phyloP scores from a whole-genome alignment of 306 rosid genomes.

The Ormosia emarginata region DNA sequence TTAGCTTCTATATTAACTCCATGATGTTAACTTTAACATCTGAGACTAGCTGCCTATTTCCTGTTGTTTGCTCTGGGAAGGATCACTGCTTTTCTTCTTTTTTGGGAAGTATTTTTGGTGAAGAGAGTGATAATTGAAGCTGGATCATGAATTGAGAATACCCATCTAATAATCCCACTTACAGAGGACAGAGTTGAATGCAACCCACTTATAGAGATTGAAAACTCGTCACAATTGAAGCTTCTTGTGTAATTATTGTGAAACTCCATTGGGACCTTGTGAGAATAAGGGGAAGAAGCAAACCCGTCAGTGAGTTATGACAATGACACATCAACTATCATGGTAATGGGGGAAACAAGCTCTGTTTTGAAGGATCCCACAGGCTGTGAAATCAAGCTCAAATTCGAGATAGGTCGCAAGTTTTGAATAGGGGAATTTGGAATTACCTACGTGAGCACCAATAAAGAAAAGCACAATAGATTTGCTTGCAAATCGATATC shows the following conservation, averaged over 20 bases:
- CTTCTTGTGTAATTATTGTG: slow-evolving; percentile 54
- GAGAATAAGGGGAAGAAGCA: slow-evolving; percentile 27
- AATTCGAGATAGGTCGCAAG: slow-evolving; percentile 47
- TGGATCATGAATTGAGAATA: no score
- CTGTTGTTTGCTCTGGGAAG: no score
- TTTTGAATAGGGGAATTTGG: slow-evolving; percentile 66
- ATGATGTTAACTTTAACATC: no score
- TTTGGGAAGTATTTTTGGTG: no score
- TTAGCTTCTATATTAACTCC: no score
- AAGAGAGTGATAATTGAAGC: no score
- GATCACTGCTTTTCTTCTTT: no score
- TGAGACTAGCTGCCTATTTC: no score
- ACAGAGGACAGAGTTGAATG: neutral
- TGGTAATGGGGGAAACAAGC: slow-evolving; percentile 30
- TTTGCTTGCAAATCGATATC: slow-evolving; percentile 62
- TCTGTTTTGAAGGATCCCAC: slow-evolving; percentile 44
- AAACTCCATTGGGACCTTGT: slow-evolving; percentile 12
- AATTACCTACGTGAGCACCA: slow-evolving; percentile 47
- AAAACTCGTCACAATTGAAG: neutral
- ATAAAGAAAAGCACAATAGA: slow-evolving; percentile 35
- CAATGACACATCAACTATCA: neutral
- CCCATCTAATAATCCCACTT: no score
- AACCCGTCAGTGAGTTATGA: slow-evolving; percentile 41
- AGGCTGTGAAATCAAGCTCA: slow-evolving; percentile 42
- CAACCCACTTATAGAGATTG: neutral